Evolutionary conservation across 495 filamentous ascomycete genomes (phyloP).

Genomic region (Aspergillus saccharolyticus): DNA sequence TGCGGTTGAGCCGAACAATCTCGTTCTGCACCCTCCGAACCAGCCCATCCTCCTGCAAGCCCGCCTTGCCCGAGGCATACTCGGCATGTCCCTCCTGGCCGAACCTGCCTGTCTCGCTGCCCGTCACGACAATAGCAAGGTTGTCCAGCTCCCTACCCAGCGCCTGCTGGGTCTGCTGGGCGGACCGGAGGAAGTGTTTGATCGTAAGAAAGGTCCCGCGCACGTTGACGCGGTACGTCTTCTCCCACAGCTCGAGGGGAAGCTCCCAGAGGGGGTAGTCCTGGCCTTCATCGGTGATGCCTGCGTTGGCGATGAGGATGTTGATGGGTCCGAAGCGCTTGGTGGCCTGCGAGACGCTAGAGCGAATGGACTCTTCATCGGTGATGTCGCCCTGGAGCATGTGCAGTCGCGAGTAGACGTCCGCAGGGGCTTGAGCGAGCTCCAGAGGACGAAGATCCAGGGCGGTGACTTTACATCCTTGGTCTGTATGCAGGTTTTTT

Average conservation of each 20-base stretch:
- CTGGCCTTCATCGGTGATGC: conserved; percentile 41
- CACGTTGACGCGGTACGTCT: conserved; percentile 44
- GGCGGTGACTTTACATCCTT: conserved; percentile 51
- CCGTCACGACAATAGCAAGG: conserved; percentile 51
- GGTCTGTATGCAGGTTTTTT: conserved; percentile 37
- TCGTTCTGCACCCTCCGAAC: conserved; percentile 51
- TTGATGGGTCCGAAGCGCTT: conserved; percentile 48
- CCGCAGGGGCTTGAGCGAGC: conserved; percentile 19
- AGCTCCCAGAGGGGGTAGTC: conserved; percentile 51
- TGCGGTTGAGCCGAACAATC: conserved; percentile 46
- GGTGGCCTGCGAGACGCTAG: conserved; percentile 37
- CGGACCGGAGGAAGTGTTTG: conserved; percentile 50
- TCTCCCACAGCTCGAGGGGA: conserved; percentile 47
- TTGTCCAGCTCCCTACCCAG: conserved; percentile 38
- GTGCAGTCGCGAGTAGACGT: conserved; percentile 30
- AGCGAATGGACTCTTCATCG: conserved; percentile 41
- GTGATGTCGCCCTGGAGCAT: conserved; percentile 43
- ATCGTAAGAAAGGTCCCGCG: conserved; percentile 53
- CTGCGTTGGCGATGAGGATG: conserved; percentile 50
- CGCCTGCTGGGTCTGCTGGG: conserved; percentile 30
- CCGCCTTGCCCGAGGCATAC: conserved; percentile 49
- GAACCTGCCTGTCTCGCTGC: conserved; percentile 46
- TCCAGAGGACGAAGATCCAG: conserved; percentile 37
- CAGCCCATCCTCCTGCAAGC: conserved; percentile 52
- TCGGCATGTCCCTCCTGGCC: conserved; percentile 48